A percentile compares a stretch with the other conserved stretches of the same genome.
Evolutionary conservation across 805 yeast genomes (phyloP).

Genomic region (Candida andamanensis): DNA sequence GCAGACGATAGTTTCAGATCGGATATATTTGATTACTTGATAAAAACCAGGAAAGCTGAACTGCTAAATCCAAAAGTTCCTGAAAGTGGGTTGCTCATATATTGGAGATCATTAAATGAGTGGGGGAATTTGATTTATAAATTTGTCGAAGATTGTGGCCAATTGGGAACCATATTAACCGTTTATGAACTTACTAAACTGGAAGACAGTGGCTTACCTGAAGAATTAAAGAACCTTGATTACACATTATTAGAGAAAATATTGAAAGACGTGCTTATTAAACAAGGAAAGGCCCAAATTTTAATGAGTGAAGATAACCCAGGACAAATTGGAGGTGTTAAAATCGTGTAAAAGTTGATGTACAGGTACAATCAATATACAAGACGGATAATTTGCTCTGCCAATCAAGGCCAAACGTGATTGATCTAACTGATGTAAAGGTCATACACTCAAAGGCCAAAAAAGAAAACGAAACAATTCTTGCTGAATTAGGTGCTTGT

Average conservation of each 20-base stretch:
- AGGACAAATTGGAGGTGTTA: conserved; percentile 66
- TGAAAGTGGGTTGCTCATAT: conserved; percentile 63
- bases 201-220: conserved; percentile 47
- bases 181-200: conserved; percentile 72
- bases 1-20: conserved; percentile 51
- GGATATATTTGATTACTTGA: conserved; percentile 55
- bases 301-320: conserved; percentile 59
- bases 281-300: conserved; percentile 67
- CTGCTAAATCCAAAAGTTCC: conserved; percentile 46
- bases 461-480: no score
- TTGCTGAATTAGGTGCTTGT: no score
- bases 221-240: conserved; percentile 63
- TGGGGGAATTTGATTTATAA: conserved; percentile 34
- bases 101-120: conserved; percentile 51
- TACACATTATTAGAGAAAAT: conserved; percentile 48
- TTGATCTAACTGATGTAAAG: no score
- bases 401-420: no score
- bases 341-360: conserved; percentile 54
- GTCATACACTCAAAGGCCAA: no score
- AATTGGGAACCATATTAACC: conserved; percentile 70
- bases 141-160: conserved; percentile 64
- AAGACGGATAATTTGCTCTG: no score
- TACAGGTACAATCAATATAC: no score
- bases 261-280: conserved; percentile 50
- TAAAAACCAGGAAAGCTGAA: conserved; percentile 50